Evolutionary conservation across 495 filamentous ascomycete genomes (phyloP).

Genomic region (Neurospora intermedia): DNA sequence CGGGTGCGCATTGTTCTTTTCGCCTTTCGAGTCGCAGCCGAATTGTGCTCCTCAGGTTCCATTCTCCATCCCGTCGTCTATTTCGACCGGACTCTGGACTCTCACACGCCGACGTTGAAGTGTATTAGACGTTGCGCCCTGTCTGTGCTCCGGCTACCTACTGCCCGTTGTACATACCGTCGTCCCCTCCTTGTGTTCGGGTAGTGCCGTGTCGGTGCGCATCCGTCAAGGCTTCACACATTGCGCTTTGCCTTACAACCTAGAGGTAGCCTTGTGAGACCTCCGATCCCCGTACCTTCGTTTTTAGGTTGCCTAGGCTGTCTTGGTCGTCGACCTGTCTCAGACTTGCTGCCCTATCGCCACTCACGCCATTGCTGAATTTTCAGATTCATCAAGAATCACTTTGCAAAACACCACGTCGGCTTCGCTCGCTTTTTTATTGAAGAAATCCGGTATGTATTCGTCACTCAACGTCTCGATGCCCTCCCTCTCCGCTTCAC

Average conservation of each 20-base stretch:
- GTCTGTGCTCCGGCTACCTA: background rate
- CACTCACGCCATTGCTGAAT: background rate
- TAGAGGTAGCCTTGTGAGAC: background rate
- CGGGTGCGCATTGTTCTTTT: background rate
- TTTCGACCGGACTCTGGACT: background rate
- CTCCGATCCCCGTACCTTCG: background rate
- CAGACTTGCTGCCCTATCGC: background rate
- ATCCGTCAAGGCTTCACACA: background rate
- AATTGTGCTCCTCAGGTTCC: background rate
- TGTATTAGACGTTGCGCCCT: background rate
- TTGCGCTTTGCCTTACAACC: background rate
- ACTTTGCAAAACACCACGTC: background rate
- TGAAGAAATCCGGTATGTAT: background rate
- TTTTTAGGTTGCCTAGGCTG: background rate
- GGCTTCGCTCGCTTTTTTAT: background rate
- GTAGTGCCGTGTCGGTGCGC: background rate
- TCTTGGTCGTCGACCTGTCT: background rate
- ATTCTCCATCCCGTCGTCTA: background rate
- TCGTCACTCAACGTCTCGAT: background rate
- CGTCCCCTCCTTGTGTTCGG: background rate
- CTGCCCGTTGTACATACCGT: background rate
- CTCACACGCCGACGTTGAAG: background rate
- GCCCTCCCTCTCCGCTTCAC: background rate
- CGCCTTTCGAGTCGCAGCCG: background rate
- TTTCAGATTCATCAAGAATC: background rate